These are phyloP conservation scores for Neurospora sp. DNA, from an alignment of 495 filamentous ascomycete species.

Conservation along the genomic window DNA sequence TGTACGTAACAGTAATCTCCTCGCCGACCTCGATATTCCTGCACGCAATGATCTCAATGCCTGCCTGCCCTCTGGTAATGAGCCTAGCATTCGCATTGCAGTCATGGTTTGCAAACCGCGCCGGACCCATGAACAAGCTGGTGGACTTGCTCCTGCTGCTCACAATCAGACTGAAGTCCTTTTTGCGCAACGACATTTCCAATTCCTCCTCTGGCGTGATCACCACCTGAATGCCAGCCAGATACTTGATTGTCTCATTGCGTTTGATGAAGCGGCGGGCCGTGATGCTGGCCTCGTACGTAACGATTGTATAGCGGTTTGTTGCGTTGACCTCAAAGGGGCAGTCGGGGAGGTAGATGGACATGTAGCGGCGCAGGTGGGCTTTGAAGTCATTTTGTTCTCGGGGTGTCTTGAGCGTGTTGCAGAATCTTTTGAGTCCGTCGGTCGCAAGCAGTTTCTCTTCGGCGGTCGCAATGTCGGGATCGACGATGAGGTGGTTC, in stretches of 20 bases:
- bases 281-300: constrained; percentile 79
- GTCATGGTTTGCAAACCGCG: constrained; percentile 95
- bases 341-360: constrained; percentile 84
- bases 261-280: constrained; percentile 67
- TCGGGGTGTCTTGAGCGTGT: constrained; percentile 55
- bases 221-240: constrained; percentile 77
- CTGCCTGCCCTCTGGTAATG: constrained; percentile 68
- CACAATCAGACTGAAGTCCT: constrained; percentile 94
- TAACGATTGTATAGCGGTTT: constrained; percentile 87
- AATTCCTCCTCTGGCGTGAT: constrained; percentile 86
- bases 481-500: constrained; percentile 61
- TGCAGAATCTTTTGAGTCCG: constrained; percentile 62
- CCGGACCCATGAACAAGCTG: constrained; percentile 86
- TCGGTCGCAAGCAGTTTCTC: constrained; percentile 57
- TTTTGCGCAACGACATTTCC: constrained; percentile 62
- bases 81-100: constrained; percentile 87
- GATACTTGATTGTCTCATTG: constrained; percentile 81
- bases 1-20: constrained; percentile 92
- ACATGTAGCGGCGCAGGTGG: constrained; percentile 84
- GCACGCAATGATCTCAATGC: constrained; percentile 76
- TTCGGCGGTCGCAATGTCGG: constrained; percentile 60
- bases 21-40: constrained; percentile 77
- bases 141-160: constrained; percentile 82
- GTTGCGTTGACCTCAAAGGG: constrained; percentile 91
- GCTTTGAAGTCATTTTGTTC: constrained; percentile 82